phyloP scores from a whole-genome alignment of 176 grass and related monocot species.

The Eragrostis nindensis region DNA sequence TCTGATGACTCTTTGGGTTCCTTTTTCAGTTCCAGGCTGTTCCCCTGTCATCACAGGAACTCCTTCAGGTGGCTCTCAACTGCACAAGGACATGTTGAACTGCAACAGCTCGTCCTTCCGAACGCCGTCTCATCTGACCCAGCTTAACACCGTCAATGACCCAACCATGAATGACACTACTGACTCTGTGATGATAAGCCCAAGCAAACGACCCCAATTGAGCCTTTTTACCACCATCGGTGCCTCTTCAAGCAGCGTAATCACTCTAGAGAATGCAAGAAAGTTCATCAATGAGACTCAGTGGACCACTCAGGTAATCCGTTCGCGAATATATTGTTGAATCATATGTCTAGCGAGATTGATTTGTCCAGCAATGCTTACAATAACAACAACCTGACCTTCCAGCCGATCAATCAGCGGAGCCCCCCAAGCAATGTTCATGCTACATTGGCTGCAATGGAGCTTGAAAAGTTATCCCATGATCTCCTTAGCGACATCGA shows the following conservation, averaged over 20 bases:
- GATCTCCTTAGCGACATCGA: conserved; percentile 46
- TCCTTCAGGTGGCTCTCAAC: conserved; percentile 7
- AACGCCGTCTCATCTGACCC: conserved; percentile 14
- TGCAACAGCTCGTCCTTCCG: conserved; percentile 13
- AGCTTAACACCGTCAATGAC: conserved; percentile 30
- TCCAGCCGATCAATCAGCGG: conserved; percentile 26
- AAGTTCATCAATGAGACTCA: neutral
- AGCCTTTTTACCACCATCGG: neutral
- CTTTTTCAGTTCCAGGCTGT: conserved; percentile 16
- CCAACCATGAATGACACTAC: conserved; percentile 42
- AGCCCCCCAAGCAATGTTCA: conserved; percentile 9
- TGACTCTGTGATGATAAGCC: conserved; percentile 6
- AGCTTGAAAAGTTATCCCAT: conserved; percentile 45
- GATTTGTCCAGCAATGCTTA: neutral
- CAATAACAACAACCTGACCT: neutral
- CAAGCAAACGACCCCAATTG: neutral
- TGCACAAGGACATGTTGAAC: neutral
- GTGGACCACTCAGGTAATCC: neutral
- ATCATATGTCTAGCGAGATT: neutral
- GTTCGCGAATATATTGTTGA: too few species aligned
- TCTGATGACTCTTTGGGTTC: neutral
- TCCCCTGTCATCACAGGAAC: conserved; percentile 8
- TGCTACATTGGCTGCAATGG: neutral
- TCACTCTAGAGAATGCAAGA: neutral
- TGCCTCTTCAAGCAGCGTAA: neutral